These are phyloP conservation scores for Tetradesmus lagerheimii DNA, from an alignment of 139 green algal genomes.

Conservation along the genomic window DNA sequence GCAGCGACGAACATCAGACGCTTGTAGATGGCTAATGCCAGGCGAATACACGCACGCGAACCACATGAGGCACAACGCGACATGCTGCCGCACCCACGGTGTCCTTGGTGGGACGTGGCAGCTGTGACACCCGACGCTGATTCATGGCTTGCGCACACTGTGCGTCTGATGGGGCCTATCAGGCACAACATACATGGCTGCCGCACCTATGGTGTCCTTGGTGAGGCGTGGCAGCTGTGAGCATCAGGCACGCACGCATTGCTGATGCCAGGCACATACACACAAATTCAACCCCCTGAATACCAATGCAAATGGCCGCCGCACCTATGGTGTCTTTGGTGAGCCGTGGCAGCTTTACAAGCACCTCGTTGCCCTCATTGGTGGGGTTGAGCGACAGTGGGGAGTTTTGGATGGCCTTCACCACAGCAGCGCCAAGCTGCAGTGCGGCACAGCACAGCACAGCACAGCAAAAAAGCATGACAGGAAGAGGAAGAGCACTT, in stretches of 20 bases:
- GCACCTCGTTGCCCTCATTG: constrained; percentile 52
- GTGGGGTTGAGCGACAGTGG: constrained; percentile 70
- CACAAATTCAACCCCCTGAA: neutral
- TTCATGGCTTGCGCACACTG: no score
- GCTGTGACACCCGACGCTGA: no score
- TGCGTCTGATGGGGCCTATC: no score
- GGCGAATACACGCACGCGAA: no score
- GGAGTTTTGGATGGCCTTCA: constrained; percentile 71
- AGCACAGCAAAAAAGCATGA: neutral
- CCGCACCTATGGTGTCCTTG: constrained; percentile 15
- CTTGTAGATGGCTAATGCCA: no score
- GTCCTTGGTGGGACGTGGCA: no score
- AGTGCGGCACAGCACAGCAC: neutral
- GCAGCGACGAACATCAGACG: no score
- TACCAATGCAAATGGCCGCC: neutral
- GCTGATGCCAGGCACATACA: no score
- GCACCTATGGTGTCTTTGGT: constrained; percentile 34
- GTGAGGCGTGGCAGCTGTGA: constrained; percentile 53
- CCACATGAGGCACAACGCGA: no score
- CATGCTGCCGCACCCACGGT: no score
- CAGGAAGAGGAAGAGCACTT: no score
- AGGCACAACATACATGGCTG: neutral
- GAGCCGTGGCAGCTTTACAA: constrained; percentile 56
- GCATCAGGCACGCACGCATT: no score
- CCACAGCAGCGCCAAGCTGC: constrained; percentile 69